A percentile compares a stretch with the other conserved stretches of the same genome.
These are phyloP conservation scores for Pichia sp. DNA, from an alignment of 1,139 yeast species.

Conservation along the genomic window DNA sequence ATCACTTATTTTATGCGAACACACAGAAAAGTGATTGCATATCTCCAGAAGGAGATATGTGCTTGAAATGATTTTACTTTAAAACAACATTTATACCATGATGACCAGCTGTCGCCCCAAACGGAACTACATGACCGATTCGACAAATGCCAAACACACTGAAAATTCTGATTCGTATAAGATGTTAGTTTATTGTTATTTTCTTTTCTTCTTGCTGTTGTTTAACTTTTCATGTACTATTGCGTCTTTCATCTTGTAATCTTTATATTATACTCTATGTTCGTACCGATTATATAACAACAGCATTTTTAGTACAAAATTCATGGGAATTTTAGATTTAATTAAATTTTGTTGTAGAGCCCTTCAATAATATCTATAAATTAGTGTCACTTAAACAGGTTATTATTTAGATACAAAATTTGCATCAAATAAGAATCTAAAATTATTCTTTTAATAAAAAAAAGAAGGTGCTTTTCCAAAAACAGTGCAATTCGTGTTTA, in stretches of 20 bases:
- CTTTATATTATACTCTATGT: too few species aligned
- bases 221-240: slow-evolving; percentile 24
- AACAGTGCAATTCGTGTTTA: too few species aligned
- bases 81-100: slow-evolving; percentile 27
- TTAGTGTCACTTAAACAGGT: too few species aligned
- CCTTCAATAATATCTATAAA: too few species aligned
- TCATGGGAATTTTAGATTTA: too few species aligned
- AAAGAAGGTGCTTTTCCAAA: too few species aligned
- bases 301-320: too few species aligned
- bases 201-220: slow-evolving; percentile 42
- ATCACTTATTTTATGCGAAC: not conserved
- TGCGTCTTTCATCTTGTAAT: not conserved
- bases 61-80: not conserved
- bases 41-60: not conserved
- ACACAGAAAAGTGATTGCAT: not conserved
- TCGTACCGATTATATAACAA: too few species aligned
- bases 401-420: too few species aligned
- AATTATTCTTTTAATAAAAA: too few species aligned
- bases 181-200: slow-evolving; percentile 46
- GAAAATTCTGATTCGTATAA: slow-evolving; percentile 42
- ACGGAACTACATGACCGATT: slow-evolving; percentile 51
- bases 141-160: slow-evolving; percentile 47
- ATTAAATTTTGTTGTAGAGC: too few species aligned
- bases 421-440: too few species aligned
- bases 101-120: slow-evolving; percentile 62